Conservation (phyloP, 768 basidiomycete genomes). For the Clitopilus passeckerianus region DNA sequence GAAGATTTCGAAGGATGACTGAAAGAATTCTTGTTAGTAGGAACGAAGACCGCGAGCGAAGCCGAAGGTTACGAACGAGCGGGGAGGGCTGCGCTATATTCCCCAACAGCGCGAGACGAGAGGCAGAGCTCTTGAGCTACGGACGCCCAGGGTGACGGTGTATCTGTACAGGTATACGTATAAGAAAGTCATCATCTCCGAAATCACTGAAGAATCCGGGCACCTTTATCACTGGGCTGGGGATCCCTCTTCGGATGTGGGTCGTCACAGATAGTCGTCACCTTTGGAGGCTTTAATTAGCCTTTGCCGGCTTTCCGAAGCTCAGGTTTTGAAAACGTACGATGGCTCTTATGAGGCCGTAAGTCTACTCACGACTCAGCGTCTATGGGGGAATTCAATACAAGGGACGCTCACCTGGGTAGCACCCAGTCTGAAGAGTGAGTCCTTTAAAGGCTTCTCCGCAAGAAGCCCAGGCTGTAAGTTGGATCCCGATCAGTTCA, state of each 20-base stretch:
- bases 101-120: background rate
- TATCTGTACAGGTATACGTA: too few relatives aligned
- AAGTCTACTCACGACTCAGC: background rate
- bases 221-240: too few relatives aligned
- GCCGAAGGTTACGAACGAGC: too few relatives aligned
- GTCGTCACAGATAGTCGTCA: background rate
- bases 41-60: too few relatives aligned
- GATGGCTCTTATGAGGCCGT: background rate
- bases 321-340: too few relatives aligned
- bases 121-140: background rate
- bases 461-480: conserved; percentile 1
- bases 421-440: conserved; percentile 1
- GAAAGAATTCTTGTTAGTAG: background rate
- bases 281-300: background rate
- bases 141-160: too few relatives aligned
- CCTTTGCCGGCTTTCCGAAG: too few relatives aligned
- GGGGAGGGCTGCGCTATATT: background rate
- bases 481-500: too few relatives aligned
- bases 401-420: background rate
- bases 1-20: background rate
- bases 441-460: background rate
- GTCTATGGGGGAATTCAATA: background rate
- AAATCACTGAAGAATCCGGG: too few relatives aligned
- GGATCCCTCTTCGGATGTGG: background rate
- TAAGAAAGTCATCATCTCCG: too few relatives aligned